Conservation (phyloP, 2,329 filamentous ascomycete genomes). For the Didymosphaeria variabile region DNA sequence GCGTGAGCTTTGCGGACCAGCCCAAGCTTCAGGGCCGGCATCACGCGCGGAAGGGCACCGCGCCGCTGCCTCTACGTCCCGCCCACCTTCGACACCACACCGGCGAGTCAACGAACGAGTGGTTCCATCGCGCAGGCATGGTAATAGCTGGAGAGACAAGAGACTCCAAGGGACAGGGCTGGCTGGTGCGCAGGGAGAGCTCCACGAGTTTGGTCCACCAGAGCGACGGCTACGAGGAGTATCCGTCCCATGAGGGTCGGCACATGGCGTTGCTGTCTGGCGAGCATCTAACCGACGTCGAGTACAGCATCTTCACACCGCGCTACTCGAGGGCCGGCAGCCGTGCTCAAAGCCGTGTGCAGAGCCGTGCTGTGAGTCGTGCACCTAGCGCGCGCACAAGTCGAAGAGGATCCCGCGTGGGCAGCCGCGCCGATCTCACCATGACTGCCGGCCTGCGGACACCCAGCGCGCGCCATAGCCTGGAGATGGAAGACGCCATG, state of each 20-base stretch:
- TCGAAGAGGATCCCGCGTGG: slow-evolving; percentile 42
- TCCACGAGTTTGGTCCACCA: slow-evolving; percentile 62
- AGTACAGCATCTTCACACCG: slow-evolving; percentile 42
- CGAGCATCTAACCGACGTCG: slow-evolving; percentile 45
- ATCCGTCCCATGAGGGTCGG: slow-evolving; percentile 32
- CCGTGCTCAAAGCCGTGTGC: slow-evolving; percentile 48
- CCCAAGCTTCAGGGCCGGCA: slow-evolving; percentile 22
- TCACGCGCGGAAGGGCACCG: slow-evolving; percentile 43
- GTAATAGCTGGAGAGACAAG: slow-evolving; percentile 65
- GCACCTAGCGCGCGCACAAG: slow-evolving; percentile 51
- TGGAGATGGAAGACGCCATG: slow-evolving; percentile 34
- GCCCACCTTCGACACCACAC: slow-evolving; percentile 42
- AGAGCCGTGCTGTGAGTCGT: slow-evolving; percentile 49
- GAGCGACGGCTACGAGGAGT: slow-evolving; percentile 43
- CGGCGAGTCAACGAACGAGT: slow-evolving; percentile 56
- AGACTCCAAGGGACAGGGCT: slow-evolving; percentile 70
- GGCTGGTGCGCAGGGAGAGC: slow-evolving; percentile 65
- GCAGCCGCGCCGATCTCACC: slow-evolving; percentile 49
- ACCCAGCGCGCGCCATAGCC: slow-evolving; percentile 40
- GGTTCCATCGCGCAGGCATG: slow-evolving; percentile 67
- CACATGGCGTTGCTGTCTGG: slow-evolving; percentile 43
- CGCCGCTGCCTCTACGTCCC: slow-evolving; percentile 37
- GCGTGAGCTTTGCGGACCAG: slow-evolving; percentile 39
- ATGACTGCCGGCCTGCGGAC: slow-evolving; percentile 41
- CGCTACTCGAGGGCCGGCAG: slow-evolving; percentile 44